These are phyloP conservation scores for Eucalyptus melliodora DNA, from an alignment of 345 rosid genomes.

Conservation along the genomic window DNA sequence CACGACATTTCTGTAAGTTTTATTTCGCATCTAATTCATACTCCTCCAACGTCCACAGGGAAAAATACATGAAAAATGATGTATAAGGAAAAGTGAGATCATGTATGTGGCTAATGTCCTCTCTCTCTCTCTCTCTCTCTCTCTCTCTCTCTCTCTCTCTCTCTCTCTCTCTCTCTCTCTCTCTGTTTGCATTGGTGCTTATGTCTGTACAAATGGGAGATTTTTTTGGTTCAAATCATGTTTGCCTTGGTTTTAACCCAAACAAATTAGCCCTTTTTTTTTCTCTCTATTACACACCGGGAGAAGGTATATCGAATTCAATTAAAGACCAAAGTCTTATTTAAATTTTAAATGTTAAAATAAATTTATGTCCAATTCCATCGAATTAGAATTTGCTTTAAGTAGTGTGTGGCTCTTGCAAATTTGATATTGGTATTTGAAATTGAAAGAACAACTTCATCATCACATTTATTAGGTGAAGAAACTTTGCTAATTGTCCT, in stretches of 20 bases:
- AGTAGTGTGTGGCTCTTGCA: background rate
- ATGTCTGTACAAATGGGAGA: background rate
- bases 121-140: background rate
- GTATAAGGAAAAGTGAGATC: background rate
- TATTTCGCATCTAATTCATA: background rate
- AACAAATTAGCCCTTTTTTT: background rate
- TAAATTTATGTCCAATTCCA: background rate
- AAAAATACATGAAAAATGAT: background rate
- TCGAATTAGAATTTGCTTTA: too few species aligned
- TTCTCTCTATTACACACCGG: background rate
- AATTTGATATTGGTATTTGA: too few species aligned
- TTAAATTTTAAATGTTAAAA: background rate
- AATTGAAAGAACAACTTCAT: too few species aligned
- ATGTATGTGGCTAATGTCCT: background rate
- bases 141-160: background rate
- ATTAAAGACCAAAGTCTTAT: background rate
- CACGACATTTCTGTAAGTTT: conserved; percentile 39
- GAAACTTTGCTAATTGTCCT: background rate
- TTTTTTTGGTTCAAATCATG: background rate
- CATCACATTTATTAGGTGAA: background rate
- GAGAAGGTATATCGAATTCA: background rate
- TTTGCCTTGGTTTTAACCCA: background rate
- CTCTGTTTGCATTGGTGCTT: background rate
- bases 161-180: background rate
- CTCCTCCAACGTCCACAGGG: background rate